A percentile compares a stretch with the other conserved stretches of the same genome.
These are phyloP conservation scores for Boletus reticulatus DNA, from an alignment of 768 basidiomycete genomes.

Conservation along the genomic window DNA sequence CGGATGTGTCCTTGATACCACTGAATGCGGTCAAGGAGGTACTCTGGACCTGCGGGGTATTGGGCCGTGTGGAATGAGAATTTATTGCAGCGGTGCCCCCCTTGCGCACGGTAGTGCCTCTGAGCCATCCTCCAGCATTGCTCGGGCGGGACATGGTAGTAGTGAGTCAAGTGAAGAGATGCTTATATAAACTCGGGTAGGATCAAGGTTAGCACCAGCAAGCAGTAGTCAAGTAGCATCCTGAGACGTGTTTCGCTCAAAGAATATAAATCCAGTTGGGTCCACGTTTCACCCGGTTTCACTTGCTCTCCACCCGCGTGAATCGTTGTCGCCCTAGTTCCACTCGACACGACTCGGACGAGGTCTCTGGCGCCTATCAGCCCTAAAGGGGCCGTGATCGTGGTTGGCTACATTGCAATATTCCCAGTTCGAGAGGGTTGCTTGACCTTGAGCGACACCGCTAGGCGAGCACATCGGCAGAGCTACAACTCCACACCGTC, in stretches of 20 bases:
- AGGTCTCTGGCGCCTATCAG: neutral
- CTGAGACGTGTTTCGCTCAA: constrained; percentile 13
- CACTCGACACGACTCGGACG: too few relatives aligned
- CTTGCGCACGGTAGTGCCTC: constrained; percentile 75
- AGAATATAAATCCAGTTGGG: neutral
- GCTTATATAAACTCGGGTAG: constrained; percentile 13
- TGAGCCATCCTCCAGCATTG: constrained; percentile 50
- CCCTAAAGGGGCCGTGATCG: neutral
- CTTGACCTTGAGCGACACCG: constrained; percentile 4
- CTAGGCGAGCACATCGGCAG: neutral
- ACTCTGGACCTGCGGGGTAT: constrained; percentile 66
- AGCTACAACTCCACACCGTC: constrained; percentile 1
- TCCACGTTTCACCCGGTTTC: constrained; percentile 1
- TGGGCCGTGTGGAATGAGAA: constrained; percentile 50
- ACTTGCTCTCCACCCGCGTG: neutral
- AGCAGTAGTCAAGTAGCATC: neutral
- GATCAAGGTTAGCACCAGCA: neutral
- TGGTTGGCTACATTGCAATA: constrained; percentile 2
- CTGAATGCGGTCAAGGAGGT: constrained; percentile 75
- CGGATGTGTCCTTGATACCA: constrained; percentile 84
- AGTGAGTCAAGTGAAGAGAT: neutral
- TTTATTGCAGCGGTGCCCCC: constrained; percentile 46
- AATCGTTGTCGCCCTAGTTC: too few relatives aligned
- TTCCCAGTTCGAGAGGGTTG: constrained; percentile 13
- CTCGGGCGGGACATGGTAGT: constrained; percentile 33